Evolutionary conservation across 371 early-diverging fungal species (phyloP).

Genomic region (Phascolomyces articulosus): DNA sequence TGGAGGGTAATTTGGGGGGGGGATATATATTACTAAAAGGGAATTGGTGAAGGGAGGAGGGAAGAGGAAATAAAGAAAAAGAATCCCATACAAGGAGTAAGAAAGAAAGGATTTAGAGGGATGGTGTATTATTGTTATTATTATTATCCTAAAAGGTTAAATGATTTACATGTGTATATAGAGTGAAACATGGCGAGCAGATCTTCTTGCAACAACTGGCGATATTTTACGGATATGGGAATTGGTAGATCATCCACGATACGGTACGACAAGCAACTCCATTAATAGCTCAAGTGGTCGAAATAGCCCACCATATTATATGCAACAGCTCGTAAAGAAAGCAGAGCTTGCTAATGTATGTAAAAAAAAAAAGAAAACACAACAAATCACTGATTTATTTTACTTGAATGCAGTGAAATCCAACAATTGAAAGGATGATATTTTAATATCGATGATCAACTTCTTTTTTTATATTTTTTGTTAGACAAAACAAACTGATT

Average conservation of each 20-base stretch:
- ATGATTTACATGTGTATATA: not conserved
- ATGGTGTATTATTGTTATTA: too few relatives aligned
- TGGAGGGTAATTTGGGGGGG: constrained; percentile 44
- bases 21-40: too few relatives aligned
- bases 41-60: not conserved
- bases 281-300: constrained; percentile 42
- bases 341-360: constrained; percentile 55
- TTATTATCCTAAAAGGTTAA: too few relatives aligned
- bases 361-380: too few relatives aligned
- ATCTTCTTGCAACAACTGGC: constrained; percentile 82
- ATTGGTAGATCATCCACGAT: constrained; percentile 53
- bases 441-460: not conserved
- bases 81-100: too few relatives aligned
- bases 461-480: not conserved
- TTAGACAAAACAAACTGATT: constrained; percentile 53
- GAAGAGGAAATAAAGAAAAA: not conserved
- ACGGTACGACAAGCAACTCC: constrained; percentile 34
- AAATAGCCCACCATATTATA: constrained; percentile 26
- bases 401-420: too few relatives aligned
- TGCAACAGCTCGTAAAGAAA: constrained; percentile 46
- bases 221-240: constrained; percentile 88
- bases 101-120: too few relatives aligned
- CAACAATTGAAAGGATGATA: not conserved
- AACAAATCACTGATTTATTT: too few relatives aligned
- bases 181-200: constrained; percentile 38